Evolutionary conservation across 495 filamentous ascomycete species (phyloP), one percentile per base, ranked within the genome.

Genomic region (Pseudomonodictys pantanalensis): DNA sequence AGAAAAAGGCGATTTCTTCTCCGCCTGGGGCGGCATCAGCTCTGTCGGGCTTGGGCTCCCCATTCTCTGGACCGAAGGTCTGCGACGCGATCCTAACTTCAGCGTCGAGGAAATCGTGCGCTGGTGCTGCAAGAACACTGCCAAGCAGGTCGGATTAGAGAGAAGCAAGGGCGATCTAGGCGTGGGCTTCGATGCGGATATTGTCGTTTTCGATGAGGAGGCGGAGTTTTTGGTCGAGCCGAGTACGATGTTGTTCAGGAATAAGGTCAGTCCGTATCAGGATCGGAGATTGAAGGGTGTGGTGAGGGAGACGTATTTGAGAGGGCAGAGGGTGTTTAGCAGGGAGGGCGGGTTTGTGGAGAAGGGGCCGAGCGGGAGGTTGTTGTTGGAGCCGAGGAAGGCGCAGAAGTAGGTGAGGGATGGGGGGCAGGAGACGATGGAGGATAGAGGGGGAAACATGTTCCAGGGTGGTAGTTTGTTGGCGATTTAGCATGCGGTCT

Each of bases 1-100:
- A 41, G 78, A 73, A 25, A 71, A 75, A 9, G 90, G 92, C 39
- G 87, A 97, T 74, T 98, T 98, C 81, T 91, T 96, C 73, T 82
- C 88, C 18, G 91, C 92, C 1, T 98, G 93, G 93, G 93, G 93
- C 41, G 93, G 93, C 42, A 93, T 98, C 69, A 92, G 88, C 15
- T 92, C 88, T 22, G 93, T 98, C 48, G 93, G 93, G 1, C 79
- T 98, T 15, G 93, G 93, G 1, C 80, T 98, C 3, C 87, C 87
- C 8, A 95, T 98, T 62, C 81, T 98, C 4, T 90, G 90, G 86
- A 95, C 92, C 0, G 84, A 89, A 54, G 81, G 87, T 20, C 63
- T 68, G 48, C 78, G 81, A 60, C 83, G 87, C 5, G 70, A 78
- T 54, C 68, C 69, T 68, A 66, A 72, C 59, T 56, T 76, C 33